Conservation (phyloP, 371 early-diverging fungal genomes). For the Batkoa obscura region DNA sequence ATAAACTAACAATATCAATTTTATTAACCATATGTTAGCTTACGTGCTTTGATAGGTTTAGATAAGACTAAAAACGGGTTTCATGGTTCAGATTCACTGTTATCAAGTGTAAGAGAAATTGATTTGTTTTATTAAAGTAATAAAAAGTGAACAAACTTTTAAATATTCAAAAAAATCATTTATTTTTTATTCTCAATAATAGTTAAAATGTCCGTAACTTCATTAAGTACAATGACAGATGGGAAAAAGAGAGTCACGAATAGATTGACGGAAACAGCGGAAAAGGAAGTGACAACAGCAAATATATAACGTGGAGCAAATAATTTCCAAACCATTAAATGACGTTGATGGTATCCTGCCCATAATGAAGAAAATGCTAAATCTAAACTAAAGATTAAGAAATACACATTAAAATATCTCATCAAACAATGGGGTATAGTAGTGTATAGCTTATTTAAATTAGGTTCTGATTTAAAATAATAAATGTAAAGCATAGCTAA, state of each 20-base stretch:
- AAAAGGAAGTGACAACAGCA: conserved; percentile 17
- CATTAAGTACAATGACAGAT: not conserved
- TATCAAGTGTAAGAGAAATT: too few relatives aligned
- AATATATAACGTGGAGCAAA: conserved; percentile 82
- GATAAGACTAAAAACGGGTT: too few relatives aligned
- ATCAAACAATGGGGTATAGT: conserved; percentile 10
- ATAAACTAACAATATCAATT: too few relatives aligned
- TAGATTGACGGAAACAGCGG: not conserved
- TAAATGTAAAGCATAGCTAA: conserved; percentile 19
- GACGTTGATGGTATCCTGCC: conserved; percentile 48
- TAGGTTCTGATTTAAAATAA: conserved; percentile 20
- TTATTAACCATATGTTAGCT: too few relatives aligned
- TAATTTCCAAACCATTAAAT: conserved; percentile 90
- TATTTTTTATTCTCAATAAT: not conserved
- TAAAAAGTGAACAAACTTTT: too few relatives aligned
- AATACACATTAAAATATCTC: conserved; percentile 1
- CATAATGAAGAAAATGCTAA: not conserved
- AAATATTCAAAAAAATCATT: too few relatives aligned
- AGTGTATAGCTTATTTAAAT: conserved; percentile 12
- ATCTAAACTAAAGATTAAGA: not conserved
- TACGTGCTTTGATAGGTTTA: too few relatives aligned
- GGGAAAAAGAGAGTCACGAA: conserved; percentile 3
- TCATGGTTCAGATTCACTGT: too few relatives aligned
- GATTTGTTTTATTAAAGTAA: too few relatives aligned
- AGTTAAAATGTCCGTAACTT: not conserved